phyloP scores from a whole-genome alignment of 805 yeast genomes.

The Huiozyma naganishii region DNA sequence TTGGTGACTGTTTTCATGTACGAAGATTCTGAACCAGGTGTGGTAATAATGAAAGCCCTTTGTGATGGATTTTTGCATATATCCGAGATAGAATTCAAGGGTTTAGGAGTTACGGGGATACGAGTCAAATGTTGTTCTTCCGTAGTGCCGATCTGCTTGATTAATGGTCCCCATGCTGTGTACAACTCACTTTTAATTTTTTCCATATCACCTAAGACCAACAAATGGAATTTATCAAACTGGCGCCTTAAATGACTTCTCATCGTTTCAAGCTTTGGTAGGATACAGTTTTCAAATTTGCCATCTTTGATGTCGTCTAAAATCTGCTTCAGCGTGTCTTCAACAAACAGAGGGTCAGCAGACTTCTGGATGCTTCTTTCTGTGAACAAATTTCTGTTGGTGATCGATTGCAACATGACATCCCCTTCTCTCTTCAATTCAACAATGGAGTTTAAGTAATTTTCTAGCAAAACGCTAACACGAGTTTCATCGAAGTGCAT shows the following conservation, averaged over 20 bases:
- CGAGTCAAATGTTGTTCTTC: conserved; percentile 1
- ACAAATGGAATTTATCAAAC: conserved; percentile 49
- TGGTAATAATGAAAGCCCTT: conserved; percentile 52
- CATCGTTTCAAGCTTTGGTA: conserved; percentile 34
- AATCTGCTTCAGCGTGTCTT: conserved; percentile 40
- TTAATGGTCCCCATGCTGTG: conserved; percentile 17
- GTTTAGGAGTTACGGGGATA: conserved; percentile 38
- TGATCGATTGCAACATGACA: conserved; percentile 54
- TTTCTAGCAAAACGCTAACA: conserved; percentile 44
- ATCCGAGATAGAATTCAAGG: conserved; percentile 42
- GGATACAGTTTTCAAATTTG: conserved; percentile 29
- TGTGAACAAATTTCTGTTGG: conserved; percentile 41
- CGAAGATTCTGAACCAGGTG: conserved; percentile 80
- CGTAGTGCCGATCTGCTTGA: conserved; percentile 7
- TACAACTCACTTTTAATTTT: conserved; percentile 29
- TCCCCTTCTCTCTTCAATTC: conserved; percentile 32
- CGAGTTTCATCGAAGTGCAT: conserved; percentile 65
- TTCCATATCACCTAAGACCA: conserved; percentile 59
- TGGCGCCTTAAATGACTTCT: conserved; percentile 39
- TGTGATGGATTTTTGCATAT: conserved; percentile 41
- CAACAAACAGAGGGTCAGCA: conserved; percentile 55
- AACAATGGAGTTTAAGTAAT: conserved; percentile 30
- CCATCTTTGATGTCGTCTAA: conserved; percentile 45
- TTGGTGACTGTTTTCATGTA: conserved; percentile 49
- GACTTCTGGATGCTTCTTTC: conserved; percentile 56